Conservation (phyloP, 768 basidiomycete species). For the Phlegmacium glaucopus region DNA sequence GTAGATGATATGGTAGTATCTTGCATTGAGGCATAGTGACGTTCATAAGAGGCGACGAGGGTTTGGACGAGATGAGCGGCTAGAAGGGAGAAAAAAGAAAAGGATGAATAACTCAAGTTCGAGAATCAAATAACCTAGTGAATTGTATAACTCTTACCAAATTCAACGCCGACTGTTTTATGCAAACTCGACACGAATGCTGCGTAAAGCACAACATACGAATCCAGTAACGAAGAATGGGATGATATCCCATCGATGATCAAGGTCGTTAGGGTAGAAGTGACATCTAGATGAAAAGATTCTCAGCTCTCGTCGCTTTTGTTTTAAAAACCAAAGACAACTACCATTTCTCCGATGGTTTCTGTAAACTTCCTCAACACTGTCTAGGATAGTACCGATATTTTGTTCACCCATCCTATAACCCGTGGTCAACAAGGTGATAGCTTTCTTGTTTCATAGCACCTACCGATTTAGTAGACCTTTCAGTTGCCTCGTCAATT, state of each 20-base stretch:
- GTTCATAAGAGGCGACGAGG: slow-evolving; percentile 65
- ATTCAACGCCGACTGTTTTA: slow-evolving; percentile 81
- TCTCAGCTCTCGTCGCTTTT: too few relatives aligned
- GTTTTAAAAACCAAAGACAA: too few relatives aligned
- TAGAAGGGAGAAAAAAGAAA: slow-evolving; percentile 24
- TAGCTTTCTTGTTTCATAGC: neutral
- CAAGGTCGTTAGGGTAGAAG: slow-evolving; percentile 70
- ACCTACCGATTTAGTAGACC: slow-evolving; percentile 82
- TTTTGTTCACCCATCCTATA: slow-evolving; percentile 88
- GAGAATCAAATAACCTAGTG: neutral
- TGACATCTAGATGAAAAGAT: slow-evolving; percentile 57
- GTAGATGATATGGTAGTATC: slow-evolving; percentile 5
- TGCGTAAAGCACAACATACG: slow-evolving; percentile 85
- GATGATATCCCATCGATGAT: slow-evolving; percentile 78
- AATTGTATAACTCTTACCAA: slow-evolving; percentile 53
- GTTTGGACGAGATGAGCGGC: slow-evolving; percentile 83
- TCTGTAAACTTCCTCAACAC: slow-evolving; percentile 75
- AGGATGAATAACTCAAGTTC: neutral
- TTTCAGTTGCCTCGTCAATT: slow-evolving; percentile 75
- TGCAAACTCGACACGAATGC: slow-evolving; percentile 80
- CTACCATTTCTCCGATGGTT: slow-evolving; percentile 75
- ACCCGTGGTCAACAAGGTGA: neutral
- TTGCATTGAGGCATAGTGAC: slow-evolving; percentile 39
- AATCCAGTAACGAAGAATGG: slow-evolving; percentile 80
- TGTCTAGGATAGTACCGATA: slow-evolving; percentile 67